phyloP scores from a whole-genome alignment of 2,329 filamentous ascomycete genomes.

The Penicillium sp. region DNA sequence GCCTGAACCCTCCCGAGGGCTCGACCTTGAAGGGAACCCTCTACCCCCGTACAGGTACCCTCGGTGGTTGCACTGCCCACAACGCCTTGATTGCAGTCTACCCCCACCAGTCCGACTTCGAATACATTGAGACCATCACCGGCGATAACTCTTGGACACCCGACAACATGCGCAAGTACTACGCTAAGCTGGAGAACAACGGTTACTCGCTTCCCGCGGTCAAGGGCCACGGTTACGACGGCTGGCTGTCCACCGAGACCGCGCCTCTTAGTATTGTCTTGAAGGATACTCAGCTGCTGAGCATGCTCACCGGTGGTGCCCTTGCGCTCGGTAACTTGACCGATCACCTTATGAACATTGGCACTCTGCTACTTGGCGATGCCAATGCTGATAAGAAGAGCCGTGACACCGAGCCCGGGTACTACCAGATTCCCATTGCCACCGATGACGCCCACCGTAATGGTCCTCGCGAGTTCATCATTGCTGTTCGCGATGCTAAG shows the following conservation, averaged over 20 bases:
- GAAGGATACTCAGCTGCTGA: conserved; percentile 47
- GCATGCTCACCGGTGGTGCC: conserved; percentile 45
- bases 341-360: conserved; percentile 37
- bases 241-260: conserved; percentile 22
- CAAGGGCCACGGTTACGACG: conserved; percentile 39
- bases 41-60: conserved; percentile 50
- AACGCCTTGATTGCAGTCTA: conserved; percentile 54
- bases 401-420: conserved; percentile 43
- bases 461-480: conserved; percentile 37
- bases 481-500: conserved; percentile 20
- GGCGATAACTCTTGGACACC: conserved; percentile 53
- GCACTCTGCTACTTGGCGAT: conserved; percentile 43
- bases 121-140: conserved; percentile 50
- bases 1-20: conserved; percentile 46
- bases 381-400: conserved; percentile 39
- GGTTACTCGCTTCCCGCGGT: conserved; percentile 39
- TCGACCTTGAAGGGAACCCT: conserved; percentile 47
- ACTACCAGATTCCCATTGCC: conserved; percentile 53
- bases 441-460: conserved; percentile 23
- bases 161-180: conserved; percentile 52
- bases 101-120: conserved; percentile 53
- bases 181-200: conserved; percentile 46
- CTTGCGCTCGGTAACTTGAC: conserved; percentile 44
- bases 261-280: conserved; percentile 43
- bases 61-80: conserved; percentile 54